Evolutionary conservation across 805 yeast genomes (phyloP).

Genomic region (Myxozyma vanderwaltii): DNA sequence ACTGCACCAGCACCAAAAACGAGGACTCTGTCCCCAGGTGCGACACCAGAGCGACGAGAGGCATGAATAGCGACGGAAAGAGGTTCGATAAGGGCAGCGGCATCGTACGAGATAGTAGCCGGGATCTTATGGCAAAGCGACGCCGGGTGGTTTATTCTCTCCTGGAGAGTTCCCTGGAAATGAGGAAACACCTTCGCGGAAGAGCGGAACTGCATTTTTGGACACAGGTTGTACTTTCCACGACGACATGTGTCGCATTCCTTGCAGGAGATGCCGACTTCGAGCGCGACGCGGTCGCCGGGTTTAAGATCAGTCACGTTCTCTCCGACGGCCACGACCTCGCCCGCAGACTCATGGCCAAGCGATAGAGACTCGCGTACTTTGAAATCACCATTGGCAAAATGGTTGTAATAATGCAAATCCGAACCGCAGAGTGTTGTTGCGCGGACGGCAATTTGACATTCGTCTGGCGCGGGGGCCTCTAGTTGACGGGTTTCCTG

Average conservation of each 20-base stretch:
- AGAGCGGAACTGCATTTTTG: slow-evolving; percentile 65
- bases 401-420: slow-evolving; percentile 35
- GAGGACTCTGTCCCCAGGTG: slow-evolving; percentile 64
- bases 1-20: slow-evolving; percentile 88
- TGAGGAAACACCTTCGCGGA: slow-evolving; percentile 74
- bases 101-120: slow-evolving; percentile 65
- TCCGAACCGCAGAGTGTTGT: slow-evolving; percentile 37
- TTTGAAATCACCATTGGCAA: slow-evolving; percentile 41
- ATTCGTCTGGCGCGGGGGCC: slow-evolving; percentile 31
- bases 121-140: slow-evolving; percentile 62
- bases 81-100: slow-evolving; percentile 83
- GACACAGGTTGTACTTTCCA: slow-evolving; percentile 83
- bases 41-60: slow-evolving; percentile 57
- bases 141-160: slow-evolving; percentile 73
- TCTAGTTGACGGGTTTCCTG: slow-evolving; percentile 25
- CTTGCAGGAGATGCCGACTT: slow-evolving; percentile 81
- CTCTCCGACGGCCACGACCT: slow-evolving; percentile 64
- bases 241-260: slow-evolving; percentile 74
- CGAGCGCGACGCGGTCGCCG: slow-evolving; percentile 81
- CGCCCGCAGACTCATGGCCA: slow-evolving; percentile 81
- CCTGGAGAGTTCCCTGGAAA: slow-evolving; percentile 91
- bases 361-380: slow-evolving; percentile 72
- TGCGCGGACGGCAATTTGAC: slow-evolving; percentile 32
- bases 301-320: slow-evolving; percentile 61
- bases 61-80: slow-evolving; percentile 83